Evolutionary conservation across 306 rosid species (phyloP).

Genomic region (Glycine soja): DNA sequence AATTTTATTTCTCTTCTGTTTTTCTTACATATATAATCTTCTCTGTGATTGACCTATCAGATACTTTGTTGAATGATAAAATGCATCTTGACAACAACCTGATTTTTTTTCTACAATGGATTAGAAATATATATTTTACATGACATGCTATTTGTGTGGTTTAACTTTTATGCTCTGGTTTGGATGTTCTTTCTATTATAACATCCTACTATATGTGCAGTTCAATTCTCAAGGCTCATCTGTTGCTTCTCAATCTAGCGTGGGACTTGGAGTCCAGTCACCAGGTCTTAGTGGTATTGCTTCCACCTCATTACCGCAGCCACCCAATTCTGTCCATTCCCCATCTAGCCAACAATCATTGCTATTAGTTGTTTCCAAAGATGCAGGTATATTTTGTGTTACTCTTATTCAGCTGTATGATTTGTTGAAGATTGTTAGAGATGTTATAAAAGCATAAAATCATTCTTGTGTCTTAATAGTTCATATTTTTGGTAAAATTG

Average conservation of each 20-base stretch:
- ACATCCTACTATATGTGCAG: conserved; percentile 52
- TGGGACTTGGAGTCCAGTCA: conserved; percentile 73
- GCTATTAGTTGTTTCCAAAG: conserved; percentile 62
- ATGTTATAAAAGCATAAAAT: background rate
- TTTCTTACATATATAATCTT: too few relatives aligned
- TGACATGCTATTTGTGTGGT: conserved; percentile 48
- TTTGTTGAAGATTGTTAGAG: background rate
- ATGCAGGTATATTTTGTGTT: conserved; percentile 59
- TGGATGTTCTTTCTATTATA: conserved; percentile 24
- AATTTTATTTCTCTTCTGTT: background rate
- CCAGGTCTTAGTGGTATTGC: conserved; percentile 64
- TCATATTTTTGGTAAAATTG: background rate
- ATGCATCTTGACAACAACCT: background rate
- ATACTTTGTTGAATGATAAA: background rate
- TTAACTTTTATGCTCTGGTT: conserved; percentile 56
- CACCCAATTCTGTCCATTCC: conserved; percentile 63
- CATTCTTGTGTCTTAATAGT: background rate
- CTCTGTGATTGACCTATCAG: background rate
- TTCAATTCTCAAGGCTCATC: conserved; percentile 63
- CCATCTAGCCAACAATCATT: conserved; percentile 69
- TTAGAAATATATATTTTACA: background rate
- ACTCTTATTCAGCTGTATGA: background rate
- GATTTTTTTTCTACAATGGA: background rate
- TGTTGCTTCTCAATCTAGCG: conserved; percentile 64
- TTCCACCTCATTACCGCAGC: conserved; percentile 66